Evolutionary conservation across 1,284 basidiomycete species (phyloP).

Genomic region (Golubevia pallescens): DNA sequence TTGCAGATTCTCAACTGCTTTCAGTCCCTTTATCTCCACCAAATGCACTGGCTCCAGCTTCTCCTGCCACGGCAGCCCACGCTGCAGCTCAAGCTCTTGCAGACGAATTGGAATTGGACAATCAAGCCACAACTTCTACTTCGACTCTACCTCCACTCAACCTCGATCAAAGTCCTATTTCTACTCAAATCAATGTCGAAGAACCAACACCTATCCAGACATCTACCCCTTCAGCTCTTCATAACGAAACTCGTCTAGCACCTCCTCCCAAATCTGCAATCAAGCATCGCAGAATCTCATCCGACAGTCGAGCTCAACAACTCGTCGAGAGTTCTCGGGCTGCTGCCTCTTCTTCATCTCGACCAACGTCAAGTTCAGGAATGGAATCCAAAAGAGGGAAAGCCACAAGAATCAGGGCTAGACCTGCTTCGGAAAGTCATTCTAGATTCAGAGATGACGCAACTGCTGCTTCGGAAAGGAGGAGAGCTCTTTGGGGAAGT

Average conservation of each 20-base stretch:
- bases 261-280: not conserved
- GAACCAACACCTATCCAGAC: not conserved
- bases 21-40: not conserved
- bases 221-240: not conserved
- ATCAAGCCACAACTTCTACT: not conserved
- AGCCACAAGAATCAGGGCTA: constrained; percentile 4
- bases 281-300: not conserved
- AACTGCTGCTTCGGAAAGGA: constrained; percentile 1
- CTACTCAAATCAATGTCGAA: not conserved
- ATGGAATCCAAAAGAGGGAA: not conserved
- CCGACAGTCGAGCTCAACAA: not conserved
- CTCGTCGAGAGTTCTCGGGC: not conserved
- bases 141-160: not conserved
- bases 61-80: not conserved
- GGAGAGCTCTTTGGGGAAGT: constrained; percentile 4
- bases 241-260: not conserved
- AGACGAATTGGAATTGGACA: not conserved
- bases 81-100: not conserved
- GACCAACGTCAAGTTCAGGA: not conserved
- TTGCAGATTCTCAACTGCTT: not conserved
- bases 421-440: constrained; percentile 7
- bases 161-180: no score
- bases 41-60: not conserved
- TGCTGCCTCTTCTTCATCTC: not conserved
- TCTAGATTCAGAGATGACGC: constrained; percentile 9